Evolutionary conservation across 2,329 filamentous ascomycete genomes (phyloP), one percentile per base, ranked within the genome.

Genomic region (Ophiognomonia clavigignenti-juglandacearum): DNA sequence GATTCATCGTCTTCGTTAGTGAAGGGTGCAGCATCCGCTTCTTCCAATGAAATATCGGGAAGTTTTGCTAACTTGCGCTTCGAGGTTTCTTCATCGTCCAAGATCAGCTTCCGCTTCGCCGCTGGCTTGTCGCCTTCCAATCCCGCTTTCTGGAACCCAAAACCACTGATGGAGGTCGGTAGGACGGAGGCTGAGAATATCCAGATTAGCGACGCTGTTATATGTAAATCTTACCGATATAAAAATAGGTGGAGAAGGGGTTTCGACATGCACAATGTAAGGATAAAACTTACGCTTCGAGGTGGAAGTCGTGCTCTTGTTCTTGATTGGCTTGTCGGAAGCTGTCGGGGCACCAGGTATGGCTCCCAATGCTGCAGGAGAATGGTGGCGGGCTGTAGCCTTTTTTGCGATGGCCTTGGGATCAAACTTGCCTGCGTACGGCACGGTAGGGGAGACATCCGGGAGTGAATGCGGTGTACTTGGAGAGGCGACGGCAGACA

Each of bases 1-100:
- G 47, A 50, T 29, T 83, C 82, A 40, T 77, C 75, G 48, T 73
- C 73, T 63, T 82, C 77, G 60, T 78, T 77, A 59, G 72, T 77
- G 63, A 82, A 78, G 56, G 77, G 74, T 50, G 75, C 75, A 62
- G 77, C 73, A 54, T 84, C 78, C 52, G 74, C 67, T 55, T 78
- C 77, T 60, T 84, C 79, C 45, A 87, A 72, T 45, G 85, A 79
- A 50, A 88, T 80, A 55, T 85, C 85, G 48, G 92, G 91, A 51
- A 98, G 82, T 68, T 91, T 93, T 62, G 89, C 89, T 55, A 98
- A 79, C 70, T 95, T 96, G 63, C 90, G 87, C 61, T 87, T 83
- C 2, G 85, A 86, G 26, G 82, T 84, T 59, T 95, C 88, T 58
- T 96, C 92, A 60, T 96, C 92, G 51, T 87, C 91, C 57, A 96